Evolutionary conservation across 495 filamentous ascomycete genomes (phyloP).

Genomic region (Oidiodendron maius): DNA sequence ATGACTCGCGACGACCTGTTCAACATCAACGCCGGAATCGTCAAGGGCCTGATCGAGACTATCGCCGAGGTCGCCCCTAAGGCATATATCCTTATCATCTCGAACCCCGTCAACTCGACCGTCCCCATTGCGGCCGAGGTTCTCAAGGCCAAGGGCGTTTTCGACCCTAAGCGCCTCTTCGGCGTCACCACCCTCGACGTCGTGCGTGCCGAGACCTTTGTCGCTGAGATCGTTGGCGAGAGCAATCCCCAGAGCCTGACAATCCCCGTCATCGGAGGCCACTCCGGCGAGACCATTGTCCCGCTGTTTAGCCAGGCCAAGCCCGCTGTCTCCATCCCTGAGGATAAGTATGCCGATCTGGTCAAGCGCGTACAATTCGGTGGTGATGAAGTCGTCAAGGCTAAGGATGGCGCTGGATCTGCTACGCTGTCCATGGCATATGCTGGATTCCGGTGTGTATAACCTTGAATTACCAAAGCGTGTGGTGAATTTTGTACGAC

Average conservation of each 20-base stretch:
- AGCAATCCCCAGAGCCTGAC: constrained; percentile 68
- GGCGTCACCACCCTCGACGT: constrained; percentile 98
- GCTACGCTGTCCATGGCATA: constrained; percentile 98
- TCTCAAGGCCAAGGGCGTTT: constrained; percentile 85
- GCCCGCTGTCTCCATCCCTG: constrained; percentile 72
- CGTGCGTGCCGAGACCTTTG: constrained; percentile 96
- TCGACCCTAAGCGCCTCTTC: constrained; percentile 89
- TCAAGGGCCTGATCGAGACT: constrained; percentile 77
- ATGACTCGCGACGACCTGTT: constrained; percentile 99
- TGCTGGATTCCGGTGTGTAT: constrained; percentile 79
- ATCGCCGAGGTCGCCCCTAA: constrained; percentile 84
- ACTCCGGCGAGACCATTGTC: constrained; percentile 96
- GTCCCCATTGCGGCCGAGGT: constrained; percentile 97
- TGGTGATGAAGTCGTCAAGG: constrained; percentile 98
- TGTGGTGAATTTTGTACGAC: no score
- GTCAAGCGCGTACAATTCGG: constrained; percentile 96
- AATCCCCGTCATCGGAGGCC: constrained; percentile 92
- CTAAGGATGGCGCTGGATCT: constrained; percentile 96
- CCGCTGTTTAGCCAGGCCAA: constrained; percentile 90
- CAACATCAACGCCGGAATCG: constrained; percentile 96
- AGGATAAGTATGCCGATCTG: constrained; percentile 78
- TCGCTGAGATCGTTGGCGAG: constrained; percentile 75
- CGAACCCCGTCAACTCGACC: constrained; percentile 98
- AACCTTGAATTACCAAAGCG: no score
- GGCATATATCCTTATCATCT: constrained; percentile 92